Base-by-base conservation (phyloP, 2,329 filamentous ascomycete species). In the Davidsoniella neocaledoniae region DNA sequence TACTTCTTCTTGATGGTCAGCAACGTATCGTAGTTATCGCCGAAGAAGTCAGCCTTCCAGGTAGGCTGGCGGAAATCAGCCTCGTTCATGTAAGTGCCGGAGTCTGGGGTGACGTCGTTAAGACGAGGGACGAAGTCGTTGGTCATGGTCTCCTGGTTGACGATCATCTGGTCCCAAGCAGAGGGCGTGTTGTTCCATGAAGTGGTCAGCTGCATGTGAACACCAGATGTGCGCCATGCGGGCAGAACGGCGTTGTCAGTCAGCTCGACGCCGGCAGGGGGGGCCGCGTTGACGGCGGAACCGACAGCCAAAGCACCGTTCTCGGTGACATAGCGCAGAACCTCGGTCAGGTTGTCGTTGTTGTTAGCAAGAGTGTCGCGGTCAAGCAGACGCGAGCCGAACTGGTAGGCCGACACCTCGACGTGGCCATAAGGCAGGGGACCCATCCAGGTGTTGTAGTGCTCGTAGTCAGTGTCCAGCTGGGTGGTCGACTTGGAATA, bases 11-110 rank as follows among this genome's bases (percentile, higher is more conserved):
- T 78, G 26, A 77, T 62, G 0, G 43, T 33, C 12, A 64, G 49
- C 17, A 75, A 55, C 8, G 54, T 55, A 1, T 57, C 51, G 51
- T 74, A 74, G 52, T 72, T 71, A 1, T 16, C 49, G 1, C 71
- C 72, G 54, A 66, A 74, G 56, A 72, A 73, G 2, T 56, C 58
- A 9, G 63, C 29, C 57, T 71, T 61, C 57, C 63, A 73, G 38
- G 66, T 54, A 0, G 61, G 61, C 56, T 71, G 62, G 33, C 60
- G 59, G 45, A 69, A 68, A 57, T 73, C 65, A 2, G 66, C 71
- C 60, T 77, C 73, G 55, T 73, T 74, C 63, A 71, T 62, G 57
- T 73, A 73, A 1, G 65, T 60, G 2, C 66, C 69, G 7, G 63
- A 61, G 0, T 62, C 63, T 0, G 68, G 67, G 0, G 68, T 68